These are phyloP conservation scores for Albugo candida DNA, from an alignment of 352 stramenopile genomes.

Conservation along the genomic window DNA sequence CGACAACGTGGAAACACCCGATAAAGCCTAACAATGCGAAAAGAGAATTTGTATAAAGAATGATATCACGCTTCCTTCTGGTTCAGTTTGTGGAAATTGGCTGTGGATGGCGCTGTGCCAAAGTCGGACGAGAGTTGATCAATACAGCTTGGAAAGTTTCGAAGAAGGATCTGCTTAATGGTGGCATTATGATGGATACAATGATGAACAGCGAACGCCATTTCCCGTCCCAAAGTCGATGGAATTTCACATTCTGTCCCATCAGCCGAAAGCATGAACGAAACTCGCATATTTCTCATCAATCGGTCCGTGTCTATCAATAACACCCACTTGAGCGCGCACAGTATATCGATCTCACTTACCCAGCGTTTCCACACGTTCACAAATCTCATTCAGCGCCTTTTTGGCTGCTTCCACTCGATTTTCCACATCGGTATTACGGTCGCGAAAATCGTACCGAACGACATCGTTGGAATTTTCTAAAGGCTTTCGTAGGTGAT, in stretches of 20 bases:
- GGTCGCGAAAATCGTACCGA: slow-evolving; percentile 44
- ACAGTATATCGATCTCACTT: neutral
- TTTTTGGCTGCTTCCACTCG: slow-evolving; percentile 27
- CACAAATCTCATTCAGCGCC: slow-evolving; percentile 29
- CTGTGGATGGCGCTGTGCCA: slow-evolving; percentile 58
- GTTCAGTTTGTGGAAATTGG: slow-evolving; percentile 18
- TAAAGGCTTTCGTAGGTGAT: slow-evolving; percentile 55
- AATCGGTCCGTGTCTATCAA: slow-evolving; percentile 9
- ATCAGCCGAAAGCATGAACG: slow-evolving; percentile 65
- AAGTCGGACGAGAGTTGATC: slow-evolving; percentile 23
- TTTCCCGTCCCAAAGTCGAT: slow-evolving; percentile 49
- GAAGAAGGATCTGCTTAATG: slow-evolving; percentile 44
- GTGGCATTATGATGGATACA: slow-evolving; percentile 76
- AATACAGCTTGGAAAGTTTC: slow-evolving; percentile 28
- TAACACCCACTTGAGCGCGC: neutral
- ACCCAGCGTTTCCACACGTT: slow-evolving; percentile 15
- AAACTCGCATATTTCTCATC: slow-evolving; percentile 16
- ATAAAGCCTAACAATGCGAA: too few species aligned
- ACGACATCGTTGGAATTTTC: slow-evolving; percentile 12
- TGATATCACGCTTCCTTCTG: neutral
- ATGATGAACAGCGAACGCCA: slow-evolving; percentile 73
- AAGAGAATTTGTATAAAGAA: too few species aligned
- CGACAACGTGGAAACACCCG: too few species aligned
- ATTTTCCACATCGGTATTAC: slow-evolving; percentile 42
- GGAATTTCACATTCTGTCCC: slow-evolving; percentile 43